Evolutionary conservation across 2,329 filamentous ascomycete genomes (phyloP), one percentile per base, ranked within the genome.

Genomic region (Emergomyces pasteurianus): DNA sequence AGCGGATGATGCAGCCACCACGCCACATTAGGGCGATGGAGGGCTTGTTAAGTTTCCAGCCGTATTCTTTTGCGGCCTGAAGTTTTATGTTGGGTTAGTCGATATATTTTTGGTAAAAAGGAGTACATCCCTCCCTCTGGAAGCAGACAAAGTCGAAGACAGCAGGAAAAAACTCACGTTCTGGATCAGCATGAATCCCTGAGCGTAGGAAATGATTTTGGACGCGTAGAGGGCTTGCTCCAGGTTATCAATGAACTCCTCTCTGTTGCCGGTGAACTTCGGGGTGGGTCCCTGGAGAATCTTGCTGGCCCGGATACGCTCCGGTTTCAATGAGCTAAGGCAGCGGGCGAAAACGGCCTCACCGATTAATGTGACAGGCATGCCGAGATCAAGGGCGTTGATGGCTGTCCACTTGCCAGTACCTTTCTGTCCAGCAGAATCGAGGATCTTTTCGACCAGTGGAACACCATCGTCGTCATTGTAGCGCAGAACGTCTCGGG

Each of bases 141-240:
- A n/a, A n/a, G n/a, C n/a, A n/a, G n/a, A n/a, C n/a, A n/a, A n/a
- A n/a, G n/a, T n/a, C n/a, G n/a, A n/a, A n/a, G n/a, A n/a, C n/a
- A n/a, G n/a, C n/a, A n/a, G n/a, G n/a, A n/a, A n/a, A 58, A 28
- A 28, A 77, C 86, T 78, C 79, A 92, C 90, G 80, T 95, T 88
- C 82, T 97, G 92, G 85, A 99, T 97, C 74, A 99, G 85, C 92
- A 97, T 97, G 86, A 99, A 99, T 75, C 94, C 94, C 81, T 99
- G 94, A 67, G 94, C 91, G 77, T 99, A 99, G 23, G 94, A 99
- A 79, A 99, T 96, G 76, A 99, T 99, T 89, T 99, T 99, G 73
- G 92, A 97, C 68, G 94, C 94, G 75, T 99, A 99, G 64, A 99
- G 86, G 68, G 92, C 94, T 83, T 99, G 94, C 84, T 99, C 94